Evolutionary conservation across 805 yeast genomes (phyloP), one percentile per base, ranked within the genome.

Genomic region (Kazachstania martiniae): DNA sequence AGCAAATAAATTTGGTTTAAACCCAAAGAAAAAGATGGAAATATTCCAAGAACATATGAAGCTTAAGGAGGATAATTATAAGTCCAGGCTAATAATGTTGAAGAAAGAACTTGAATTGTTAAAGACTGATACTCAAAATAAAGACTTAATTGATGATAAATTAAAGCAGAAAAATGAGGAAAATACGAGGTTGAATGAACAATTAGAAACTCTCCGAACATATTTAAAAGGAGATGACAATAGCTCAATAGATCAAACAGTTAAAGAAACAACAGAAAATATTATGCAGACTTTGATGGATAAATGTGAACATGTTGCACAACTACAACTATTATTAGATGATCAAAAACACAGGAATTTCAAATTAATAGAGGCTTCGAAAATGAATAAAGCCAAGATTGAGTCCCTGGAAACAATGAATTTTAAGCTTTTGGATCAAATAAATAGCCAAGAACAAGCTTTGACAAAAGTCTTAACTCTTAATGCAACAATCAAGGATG

Each of bases 1-100:
- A 17, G 32, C 34, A 12, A 44, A 45, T 83, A 17, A 74, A 68
- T 48, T 63, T 76, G 38, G 84, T 76, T 48, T 49, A 18, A 46
- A 50, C 33, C 21, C 43, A 8, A 47, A 44, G 59, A 37, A 32
- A 12, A 39, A 39, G 18, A 25, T 74, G 8, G 82, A 76, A 46
- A 46, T 74, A 25, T 63, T 75, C 29, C 50, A 68, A 3, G 50
- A 56, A n/a, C 71, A 72, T 39, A 59, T 75, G 36, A 61, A 39
- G 14, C 17, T 38, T 1, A 47, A 43, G 63, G 46, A 58, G 35
- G 32, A 42, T 3, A 47, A 49, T 33, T 46, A 45, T 21, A 23
- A 31, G 14, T 17, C 29, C 15, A 37, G 35, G 14, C 38, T 43
- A n/a, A 27, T 27, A 8, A 24, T 34, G 5, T 30, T 46, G 15